These are phyloP conservation scores for Xylariaceae sp. DNA, from an alignment of 2,329 filamentous ascomycete species.

Conservation along the genomic window DNA sequence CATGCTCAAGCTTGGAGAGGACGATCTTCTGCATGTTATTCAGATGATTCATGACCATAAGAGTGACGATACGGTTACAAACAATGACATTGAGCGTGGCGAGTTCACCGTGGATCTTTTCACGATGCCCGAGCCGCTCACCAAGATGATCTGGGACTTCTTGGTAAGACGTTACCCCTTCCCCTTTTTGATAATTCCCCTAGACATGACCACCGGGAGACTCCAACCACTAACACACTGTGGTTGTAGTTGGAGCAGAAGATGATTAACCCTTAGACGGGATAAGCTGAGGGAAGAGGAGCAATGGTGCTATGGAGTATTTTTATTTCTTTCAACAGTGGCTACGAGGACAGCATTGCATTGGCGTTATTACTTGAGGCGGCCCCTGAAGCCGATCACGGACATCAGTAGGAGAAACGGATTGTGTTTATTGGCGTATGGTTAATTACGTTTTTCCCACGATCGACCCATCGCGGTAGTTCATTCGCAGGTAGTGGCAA, in stretches of 20 bases:
- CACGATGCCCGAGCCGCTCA: slow-evolving; percentile 83
- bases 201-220: too few relatives aligned
- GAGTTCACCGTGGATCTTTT: slow-evolving; percentile 98
- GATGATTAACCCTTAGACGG: slow-evolving; percentile 20
- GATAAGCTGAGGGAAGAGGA: background rate
- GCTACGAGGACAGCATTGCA: slow-evolving; percentile 25
- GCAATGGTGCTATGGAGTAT: background rate
- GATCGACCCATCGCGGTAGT: slow-evolving; percentile 9
- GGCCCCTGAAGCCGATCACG: slow-evolving; percentile 15
- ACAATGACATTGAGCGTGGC: slow-evolving; percentile 94
- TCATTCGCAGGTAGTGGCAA: slow-evolving; percentile 6
- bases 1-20: slow-evolving; percentile 81
- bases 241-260: slow-evolving; percentile 28
- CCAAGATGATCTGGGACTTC: slow-evolving; percentile 96
- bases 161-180: slow-evolving; percentile 36
- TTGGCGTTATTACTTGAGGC: slow-evolving; percentile 25
- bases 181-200: too few relatives aligned
- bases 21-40: slow-evolving; percentile 89
- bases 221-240: slow-evolving; percentile 4
- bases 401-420: slow-evolving; percentile 26
- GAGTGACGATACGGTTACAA: slow-evolving; percentile 86
- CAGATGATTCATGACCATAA: slow-evolving; percentile 99
- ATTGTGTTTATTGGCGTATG: slow-evolving; percentile 24
- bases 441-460: slow-evolving; percentile 20
- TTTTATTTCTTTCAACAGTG: slow-evolving; percentile 5